Evolutionary conservation across 1,284 basidiomycete species (phyloP).

Genomic region (Ustilago esculenta): DNA sequence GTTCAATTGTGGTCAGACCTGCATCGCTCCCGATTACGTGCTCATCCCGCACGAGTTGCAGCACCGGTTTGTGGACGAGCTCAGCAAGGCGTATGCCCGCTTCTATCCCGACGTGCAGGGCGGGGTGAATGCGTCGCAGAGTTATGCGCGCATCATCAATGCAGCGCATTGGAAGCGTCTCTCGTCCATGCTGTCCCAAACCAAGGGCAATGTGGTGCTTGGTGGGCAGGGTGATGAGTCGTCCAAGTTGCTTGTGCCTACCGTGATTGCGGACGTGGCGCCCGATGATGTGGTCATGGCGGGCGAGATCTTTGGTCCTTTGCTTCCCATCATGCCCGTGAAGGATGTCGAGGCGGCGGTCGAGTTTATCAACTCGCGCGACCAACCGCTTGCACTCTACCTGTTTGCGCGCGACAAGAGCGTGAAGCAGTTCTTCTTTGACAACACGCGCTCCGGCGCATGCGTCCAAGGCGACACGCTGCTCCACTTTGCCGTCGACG

Average conservation of each 20-base stretch:
- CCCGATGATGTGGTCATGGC: slow-evolving; percentile 72
- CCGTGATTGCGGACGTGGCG: slow-evolving; percentile 74
- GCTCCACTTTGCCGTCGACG: slow-evolving; percentile 71
- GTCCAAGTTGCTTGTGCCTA: slow-evolving; percentile 75
- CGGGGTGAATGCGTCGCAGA: slow-evolving; percentile 69
- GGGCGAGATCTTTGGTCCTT: slow-evolving; percentile 81
- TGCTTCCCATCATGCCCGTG: slow-evolving; percentile 81
- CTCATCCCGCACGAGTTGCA: slow-evolving; percentile 76
- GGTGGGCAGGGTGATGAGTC: slow-evolving; percentile 76
- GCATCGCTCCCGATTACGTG: slow-evolving; percentile 78
- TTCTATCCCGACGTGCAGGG: slow-evolving; percentile 68
- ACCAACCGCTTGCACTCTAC: slow-evolving; percentile 80
- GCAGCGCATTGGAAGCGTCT: slow-evolving; percentile 74
- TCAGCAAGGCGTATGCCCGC: slow-evolving; percentile 72
- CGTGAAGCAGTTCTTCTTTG: slow-evolving; percentile 73
- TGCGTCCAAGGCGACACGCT: slow-evolving; percentile 51
- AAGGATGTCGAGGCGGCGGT: slow-evolving; percentile 66
- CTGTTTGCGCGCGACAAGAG: slow-evolving; percentile 75
- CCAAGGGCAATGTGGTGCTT: slow-evolving; percentile 77
- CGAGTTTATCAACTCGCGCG: slow-evolving; percentile 69
- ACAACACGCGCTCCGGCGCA: slow-evolving; percentile 57
- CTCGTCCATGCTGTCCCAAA: slow-evolving; percentile 74
- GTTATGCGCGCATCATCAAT: slow-evolving; percentile 72
- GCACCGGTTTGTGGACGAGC: slow-evolving; percentile 74
- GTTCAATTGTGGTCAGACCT: slow-evolving; percentile 73